These are phyloP conservation scores for Hypholoma sublateritium DNA, from an alignment of 768 basidiomycete genomes.

Conservation along the genomic window DNA sequence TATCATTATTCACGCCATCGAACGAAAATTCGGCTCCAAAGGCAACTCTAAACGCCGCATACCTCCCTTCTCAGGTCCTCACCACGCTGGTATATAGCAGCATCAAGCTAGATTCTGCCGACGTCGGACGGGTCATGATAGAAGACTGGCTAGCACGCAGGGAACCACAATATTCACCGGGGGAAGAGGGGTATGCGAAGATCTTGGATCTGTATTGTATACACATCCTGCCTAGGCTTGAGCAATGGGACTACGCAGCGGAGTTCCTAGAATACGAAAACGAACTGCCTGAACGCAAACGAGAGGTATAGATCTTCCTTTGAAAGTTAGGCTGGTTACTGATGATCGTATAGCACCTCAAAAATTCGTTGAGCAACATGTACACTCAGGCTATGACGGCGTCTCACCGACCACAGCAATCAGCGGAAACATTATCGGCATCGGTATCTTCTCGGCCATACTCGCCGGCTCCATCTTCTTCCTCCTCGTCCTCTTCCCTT, in stretches of 20 bases:
- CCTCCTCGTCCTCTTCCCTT: slow-evolving; percentile 66
- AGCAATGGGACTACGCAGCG: slow-evolving; percentile 77
- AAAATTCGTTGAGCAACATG: slow-evolving; percentile 39
- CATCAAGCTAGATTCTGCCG: slow-evolving; percentile 62
- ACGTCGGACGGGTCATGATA: slow-evolving; percentile 60
- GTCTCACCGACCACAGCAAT: slow-evolving; percentile 26
- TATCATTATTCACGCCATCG: slow-evolving; percentile 64
- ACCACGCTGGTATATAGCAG: slow-evolving; percentile 70
- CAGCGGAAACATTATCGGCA: slow-evolving; percentile 8
- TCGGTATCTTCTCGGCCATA: slow-evolving; percentile 32
- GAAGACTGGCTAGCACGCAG: slow-evolving; percentile 79
- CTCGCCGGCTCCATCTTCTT: slow-evolving; percentile 55
- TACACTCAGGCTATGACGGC: slow-evolving; percentile 34
- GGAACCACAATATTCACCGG: slow-evolving; percentile 34
- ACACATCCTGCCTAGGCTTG: slow-evolving; percentile 67
- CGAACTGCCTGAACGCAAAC: slow-evolving; percentile 50
- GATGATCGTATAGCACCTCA: slow-evolving; percentile 32
- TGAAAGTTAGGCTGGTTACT: slow-evolving; percentile 5
- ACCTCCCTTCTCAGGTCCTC: slow-evolving; percentile 69
- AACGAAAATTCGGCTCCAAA: slow-evolving; percentile 29
- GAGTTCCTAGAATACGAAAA: slow-evolving; percentile 76
- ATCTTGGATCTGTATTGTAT: slow-evolving; percentile 77
- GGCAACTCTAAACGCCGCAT: slow-evolving; percentile 44
- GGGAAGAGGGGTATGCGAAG: slow-evolving; percentile 65
- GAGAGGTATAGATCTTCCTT: slow-evolving; percentile 45